Evolutionary conservation across 176 grass and related monocot species (phyloP), one percentile per base, ranked within the genome.

Genomic region (Saccharum officinarum): DNA sequence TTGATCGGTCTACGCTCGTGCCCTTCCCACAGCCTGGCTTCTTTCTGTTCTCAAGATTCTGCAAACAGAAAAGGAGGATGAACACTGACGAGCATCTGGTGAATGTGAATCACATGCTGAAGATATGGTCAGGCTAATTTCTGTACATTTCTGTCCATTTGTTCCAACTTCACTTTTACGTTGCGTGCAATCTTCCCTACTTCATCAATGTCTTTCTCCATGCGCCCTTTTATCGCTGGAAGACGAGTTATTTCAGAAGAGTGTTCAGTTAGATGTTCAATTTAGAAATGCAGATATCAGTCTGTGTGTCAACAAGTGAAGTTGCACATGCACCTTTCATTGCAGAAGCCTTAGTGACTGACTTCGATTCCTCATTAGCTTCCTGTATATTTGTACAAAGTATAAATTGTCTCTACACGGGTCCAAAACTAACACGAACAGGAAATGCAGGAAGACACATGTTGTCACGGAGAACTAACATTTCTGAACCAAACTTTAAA

Each of bases 1-100:
- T 94, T 20, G 95, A 95, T 70, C 91, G 89, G 76, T 98, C 91
- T 5, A 94, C 87, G n/a, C 92, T 81, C 0, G 95, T 95, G 62
- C 95, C 95, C 44, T 94, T 92, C 14, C 79, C 93, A 73, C 93
- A 98, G 0, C 93, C 91, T 46, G 91, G 80, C 47, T 90, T 83
- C 54, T 90, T 91, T 82, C 93, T 86, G 69, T 95, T 95, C 26
- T 68, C 75, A 71, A 92, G 71, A 85, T 94, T 94, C 89, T 94
- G 90, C 17, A 88, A 73, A 44, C 30, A 13, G 10, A 75, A 49
- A 71, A 69, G 28, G 15, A 26, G 38, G 66, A 80, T 82, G 52
- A 82, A 61, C 8, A 15, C 18, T 33, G 31, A 9, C 10, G 52
- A 82, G 25, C 45, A 78, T 63, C 30, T 34, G 52, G 39, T 11